Evolutionary conservation across 2,329 filamentous ascomycete genomes (phyloP).

Genomic region (Neobulgaria alba): DNA sequence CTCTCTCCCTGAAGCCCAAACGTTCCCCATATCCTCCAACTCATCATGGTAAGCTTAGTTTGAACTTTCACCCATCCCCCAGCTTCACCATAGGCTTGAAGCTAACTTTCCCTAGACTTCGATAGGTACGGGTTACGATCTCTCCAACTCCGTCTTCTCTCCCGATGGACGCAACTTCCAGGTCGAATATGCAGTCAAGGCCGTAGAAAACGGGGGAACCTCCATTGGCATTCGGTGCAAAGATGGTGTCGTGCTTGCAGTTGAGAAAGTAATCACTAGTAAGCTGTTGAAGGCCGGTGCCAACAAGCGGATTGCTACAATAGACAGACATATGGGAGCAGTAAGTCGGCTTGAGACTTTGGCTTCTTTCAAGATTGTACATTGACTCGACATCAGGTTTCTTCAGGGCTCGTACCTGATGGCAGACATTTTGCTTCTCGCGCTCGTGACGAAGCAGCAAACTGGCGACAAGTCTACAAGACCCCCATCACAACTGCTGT

Average conservation of each 20-base stretch:
- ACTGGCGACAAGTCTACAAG: slow-evolving; percentile 92
- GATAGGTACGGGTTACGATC: slow-evolving; percentile 99
- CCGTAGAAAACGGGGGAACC: slow-evolving; percentile 95
- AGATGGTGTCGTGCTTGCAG: slow-evolving; percentile 89
- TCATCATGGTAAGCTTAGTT: slow-evolving; percentile 28
- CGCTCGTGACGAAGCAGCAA: slow-evolving; percentile 85
- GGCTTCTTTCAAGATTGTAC: not conserved
- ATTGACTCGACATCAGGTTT: slow-evolving; percentile 54
- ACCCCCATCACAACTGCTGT: slow-evolving; percentile 82
- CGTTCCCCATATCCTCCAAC: slow-evolving; percentile 4
- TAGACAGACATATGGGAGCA: slow-evolving; percentile 88
- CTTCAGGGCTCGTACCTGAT: slow-evolving; percentile 88
- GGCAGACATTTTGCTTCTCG: slow-evolving; percentile 91
- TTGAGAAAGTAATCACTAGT: slow-evolving; percentile 93
- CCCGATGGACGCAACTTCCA: slow-evolving; percentile 99
- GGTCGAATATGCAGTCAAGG: slow-evolving; percentile 97
- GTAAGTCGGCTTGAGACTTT: slow-evolving; percentile 44
- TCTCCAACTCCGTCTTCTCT: slow-evolving; percentile 99
- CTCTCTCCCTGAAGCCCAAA: slow-evolving; percentile 5
- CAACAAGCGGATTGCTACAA: slow-evolving; percentile 93
- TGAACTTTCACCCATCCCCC: not conserved
- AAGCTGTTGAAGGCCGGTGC: slow-evolving; percentile 91
- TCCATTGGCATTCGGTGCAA: slow-evolving; percentile 95
- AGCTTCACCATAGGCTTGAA: slow-evolving; percentile 1
- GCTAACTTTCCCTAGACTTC: slow-evolving; percentile 62